Conservation (phyloP, 208 protist species). For the Giardia muris region DNA sequence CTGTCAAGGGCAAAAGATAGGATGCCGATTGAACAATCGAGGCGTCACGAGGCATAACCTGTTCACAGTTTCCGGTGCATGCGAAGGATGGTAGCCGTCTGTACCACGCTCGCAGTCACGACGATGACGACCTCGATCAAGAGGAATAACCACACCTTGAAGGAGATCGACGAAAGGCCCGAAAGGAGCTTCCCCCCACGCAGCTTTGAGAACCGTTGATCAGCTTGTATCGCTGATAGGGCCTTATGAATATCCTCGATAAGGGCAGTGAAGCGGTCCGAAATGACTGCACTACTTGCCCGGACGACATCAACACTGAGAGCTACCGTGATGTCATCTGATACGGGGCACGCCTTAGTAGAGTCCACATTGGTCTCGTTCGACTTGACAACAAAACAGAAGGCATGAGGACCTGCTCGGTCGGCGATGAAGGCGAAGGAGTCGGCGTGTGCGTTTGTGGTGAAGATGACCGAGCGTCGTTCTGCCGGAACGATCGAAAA, state of each 20-base stretch:
- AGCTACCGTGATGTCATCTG: not conserved
- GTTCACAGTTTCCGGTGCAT: not conserved
- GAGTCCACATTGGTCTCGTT: not conserved
- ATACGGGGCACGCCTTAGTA: not conserved
- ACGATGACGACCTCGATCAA: not conserved
- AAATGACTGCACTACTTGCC: not conserved
- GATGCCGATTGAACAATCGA: not conserved
- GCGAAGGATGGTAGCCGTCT: not conserved
- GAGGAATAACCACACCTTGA: not conserved
- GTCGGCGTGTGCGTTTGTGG: not conserved
- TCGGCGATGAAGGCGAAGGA: not conserved
- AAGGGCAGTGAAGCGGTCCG: not conserved
- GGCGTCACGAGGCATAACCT: not conserved
- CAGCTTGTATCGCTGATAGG: not conserved
- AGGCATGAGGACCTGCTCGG: not conserved
- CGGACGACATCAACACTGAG: not conserved
- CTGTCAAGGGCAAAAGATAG: not conserved
- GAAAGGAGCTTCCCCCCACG: not conserved
- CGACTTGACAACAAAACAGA: not conserved
- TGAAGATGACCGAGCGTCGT: not conserved
- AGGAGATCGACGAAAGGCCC: not conserved
- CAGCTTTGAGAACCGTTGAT: not conserved
- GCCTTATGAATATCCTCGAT: not conserved
- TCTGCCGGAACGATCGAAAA: not conserved
- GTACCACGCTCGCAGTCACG: not conserved